Evolutionary conservation across 768 basidiomycete genomes (phyloP).

Genomic region (Pleurotus cornucopiae): DNA sequence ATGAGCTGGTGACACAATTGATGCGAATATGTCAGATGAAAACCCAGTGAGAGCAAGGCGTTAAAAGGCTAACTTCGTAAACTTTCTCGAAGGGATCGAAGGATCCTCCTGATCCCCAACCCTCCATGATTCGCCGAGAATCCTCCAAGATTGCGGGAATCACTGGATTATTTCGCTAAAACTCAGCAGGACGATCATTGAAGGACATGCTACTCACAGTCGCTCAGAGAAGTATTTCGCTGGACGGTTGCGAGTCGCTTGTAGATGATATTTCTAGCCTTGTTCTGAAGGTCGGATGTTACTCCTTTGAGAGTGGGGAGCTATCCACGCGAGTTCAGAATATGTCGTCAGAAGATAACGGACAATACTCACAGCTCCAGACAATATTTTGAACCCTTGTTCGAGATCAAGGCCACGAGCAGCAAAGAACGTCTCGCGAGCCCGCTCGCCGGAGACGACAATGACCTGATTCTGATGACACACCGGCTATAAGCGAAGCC

Average conservation of each 20-base stretch:
- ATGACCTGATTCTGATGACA: slow-evolving; percentile 62
- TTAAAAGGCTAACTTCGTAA: slow-evolving; percentile 49
- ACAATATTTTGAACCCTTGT: slow-evolving; percentile 76
- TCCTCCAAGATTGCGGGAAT: slow-evolving; percentile 65
- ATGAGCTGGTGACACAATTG: slow-evolving; percentile 40
- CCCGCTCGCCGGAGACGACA: slow-evolving; percentile 71
- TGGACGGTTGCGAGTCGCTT: slow-evolving; percentile 66
- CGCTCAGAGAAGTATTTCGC: slow-evolving; percentile 53
- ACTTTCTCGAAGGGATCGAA: slow-evolving; percentile 71
- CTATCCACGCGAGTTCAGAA: slow-evolving; percentile 27
- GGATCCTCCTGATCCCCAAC: slow-evolving; percentile 60
- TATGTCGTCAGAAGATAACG: background rate
- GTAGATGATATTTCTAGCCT: slow-evolving; percentile 61
- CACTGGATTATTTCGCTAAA: slow-evolving; percentile 34
- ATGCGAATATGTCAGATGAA: slow-evolving; percentile 8
- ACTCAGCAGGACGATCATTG: slow-evolving; percentile 12
- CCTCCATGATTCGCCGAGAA: slow-evolving; percentile 53
- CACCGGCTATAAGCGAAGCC: slow-evolving; percentile 11
- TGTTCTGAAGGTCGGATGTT: slow-evolving; percentile 63
- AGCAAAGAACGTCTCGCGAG: slow-evolving; percentile 64
- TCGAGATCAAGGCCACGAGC: slow-evolving; percentile 70
- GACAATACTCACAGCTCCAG: slow-evolving; percentile 59
- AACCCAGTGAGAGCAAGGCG: slow-evolving; percentile 7
- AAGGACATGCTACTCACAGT: slow-evolving; percentile 40
- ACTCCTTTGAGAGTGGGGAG: slow-evolving; percentile 76